phyloP scores from a whole-genome alignment of 2,329 filamentous ascomycete genomes.

The Colletotrichum chlorophyti region DNA sequence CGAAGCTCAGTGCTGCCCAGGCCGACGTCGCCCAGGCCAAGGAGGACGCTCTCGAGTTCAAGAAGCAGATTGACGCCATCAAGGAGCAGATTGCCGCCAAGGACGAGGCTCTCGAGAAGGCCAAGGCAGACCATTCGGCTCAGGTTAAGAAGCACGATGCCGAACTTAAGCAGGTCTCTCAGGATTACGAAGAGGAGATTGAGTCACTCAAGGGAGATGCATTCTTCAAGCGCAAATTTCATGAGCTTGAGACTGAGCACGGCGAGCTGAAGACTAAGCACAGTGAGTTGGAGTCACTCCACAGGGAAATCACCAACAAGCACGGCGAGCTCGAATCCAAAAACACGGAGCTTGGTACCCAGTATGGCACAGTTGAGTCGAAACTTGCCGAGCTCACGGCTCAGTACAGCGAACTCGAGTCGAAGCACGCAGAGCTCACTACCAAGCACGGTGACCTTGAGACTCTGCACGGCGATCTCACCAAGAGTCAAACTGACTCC shows the following conservation, averaged over 20 bases:
- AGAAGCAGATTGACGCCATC: constrained; percentile 55
- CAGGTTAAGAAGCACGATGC: constrained; percentile 58
- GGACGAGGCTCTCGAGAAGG: constrained; percentile 55
- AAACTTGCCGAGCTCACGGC: constrained; percentile 24
- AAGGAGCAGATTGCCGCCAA: constrained; percentile 54
- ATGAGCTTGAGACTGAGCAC: constrained; percentile 65
- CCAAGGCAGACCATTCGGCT: constrained; percentile 55
- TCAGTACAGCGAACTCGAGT: constrained; percentile 59
- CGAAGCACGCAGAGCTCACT: constrained; percentile 39
- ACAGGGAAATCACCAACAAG: too few relatives aligned
- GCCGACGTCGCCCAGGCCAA: constrained; percentile 49
- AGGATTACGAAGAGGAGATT: constrained; percentile 71
- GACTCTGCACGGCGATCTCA: constrained; percentile 41
- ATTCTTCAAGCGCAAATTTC: constrained; percentile 69
- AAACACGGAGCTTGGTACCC: constrained; percentile 32
- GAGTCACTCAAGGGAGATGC: constrained; percentile 68
- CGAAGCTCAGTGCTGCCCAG: constrained; percentile 53
- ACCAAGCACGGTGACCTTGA: constrained; percentile 39
- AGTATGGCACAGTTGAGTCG: constrained; percentile 56
- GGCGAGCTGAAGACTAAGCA: constrained; percentile 52
- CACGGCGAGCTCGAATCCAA: constrained; percentile 7
- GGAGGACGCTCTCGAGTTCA: constrained; percentile 54
- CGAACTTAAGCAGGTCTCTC: constrained; percentile 63
- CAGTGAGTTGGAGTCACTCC: constrained; percentile 31
- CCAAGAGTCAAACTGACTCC: constrained; percentile 39